Conservation (phyloP, 2,329 filamentous ascomycete genomes). For the Venturiaceae sp. region DNA sequence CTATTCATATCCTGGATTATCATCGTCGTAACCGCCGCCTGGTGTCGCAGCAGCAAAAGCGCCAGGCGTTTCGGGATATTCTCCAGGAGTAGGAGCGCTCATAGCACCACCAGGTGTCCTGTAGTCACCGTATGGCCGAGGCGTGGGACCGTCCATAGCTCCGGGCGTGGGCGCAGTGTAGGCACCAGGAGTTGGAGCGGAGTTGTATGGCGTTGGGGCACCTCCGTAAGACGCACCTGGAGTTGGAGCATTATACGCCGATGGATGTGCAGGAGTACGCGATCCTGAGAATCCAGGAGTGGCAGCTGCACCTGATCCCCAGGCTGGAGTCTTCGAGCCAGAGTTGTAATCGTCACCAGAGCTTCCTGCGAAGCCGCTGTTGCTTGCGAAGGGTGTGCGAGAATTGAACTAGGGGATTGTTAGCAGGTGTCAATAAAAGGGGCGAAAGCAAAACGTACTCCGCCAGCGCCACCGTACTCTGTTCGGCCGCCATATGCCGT, state of each 20-base stretch:
- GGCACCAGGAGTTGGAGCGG: conserved; percentile 35
- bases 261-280: conserved; percentile 8
- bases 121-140: conserved; percentile 13
- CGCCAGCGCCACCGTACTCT: conserved; percentile 40
- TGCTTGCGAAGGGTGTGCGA: conserved; percentile 57
- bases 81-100: conserved; percentile 44
- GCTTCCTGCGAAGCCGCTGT: conserved; percentile 50
- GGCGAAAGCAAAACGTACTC: conserved; percentile 18
- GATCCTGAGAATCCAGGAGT: neutral
- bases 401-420: conserved; percentile 13
- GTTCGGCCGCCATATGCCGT: conserved; percentile 58
- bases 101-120: conserved; percentile 12
- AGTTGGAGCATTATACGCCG: conserved; percentile 46
- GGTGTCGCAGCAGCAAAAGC: conserved; percentile 45
- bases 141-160: conserved; percentile 15
- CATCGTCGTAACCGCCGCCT: conserved; percentile 23
- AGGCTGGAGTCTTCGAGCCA: conserved; percentile 67
- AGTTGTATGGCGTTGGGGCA: conserved; percentile 35
- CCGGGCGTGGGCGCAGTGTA: conserved; percentile 42
- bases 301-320: conserved; percentile 11
- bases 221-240: conserved; percentile 25
- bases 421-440: conserved; percentile 12
- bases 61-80: conserved; percentile 28
- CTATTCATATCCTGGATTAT: conserved; percentile 9
- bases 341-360: conserved; percentile 39